These are phyloP conservation scores for Ganoderma multipileum DNA, from an alignment of 1,284 basidiomycete genomes.

Conservation along the genomic window DNA sequence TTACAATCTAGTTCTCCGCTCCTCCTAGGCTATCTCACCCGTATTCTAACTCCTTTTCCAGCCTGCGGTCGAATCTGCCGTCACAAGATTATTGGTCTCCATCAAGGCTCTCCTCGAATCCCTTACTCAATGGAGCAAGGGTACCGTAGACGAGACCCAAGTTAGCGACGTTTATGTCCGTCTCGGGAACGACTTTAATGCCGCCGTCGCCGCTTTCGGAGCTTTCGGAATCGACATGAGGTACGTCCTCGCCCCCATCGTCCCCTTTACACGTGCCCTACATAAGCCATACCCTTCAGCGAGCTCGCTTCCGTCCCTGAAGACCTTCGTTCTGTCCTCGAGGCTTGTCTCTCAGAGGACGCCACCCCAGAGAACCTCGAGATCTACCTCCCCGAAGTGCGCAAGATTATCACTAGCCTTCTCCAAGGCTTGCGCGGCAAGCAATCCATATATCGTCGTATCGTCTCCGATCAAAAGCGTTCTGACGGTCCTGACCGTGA, in stretches of 20 bases:
- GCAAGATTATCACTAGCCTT: slow-evolving; percentile 92
- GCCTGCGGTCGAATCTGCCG: slow-evolving; percentile 89
- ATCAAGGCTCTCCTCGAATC: slow-evolving; percentile 95
- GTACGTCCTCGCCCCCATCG: slow-evolving; percentile 48
- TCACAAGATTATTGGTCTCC: slow-evolving; percentile 92
- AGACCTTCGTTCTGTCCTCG: slow-evolving; percentile 88
- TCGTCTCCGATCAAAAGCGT: slow-evolving; percentile 63
- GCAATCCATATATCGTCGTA: slow-evolving; percentile 81
- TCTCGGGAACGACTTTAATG: slow-evolving; percentile 97
- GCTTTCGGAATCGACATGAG: slow-evolving; percentile 90
- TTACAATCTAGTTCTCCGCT: background rate
- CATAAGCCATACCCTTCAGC: slow-evolving; percentile 47
- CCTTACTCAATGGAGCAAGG: slow-evolving; percentile 87
- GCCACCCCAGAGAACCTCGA: slow-evolving; percentile 88
- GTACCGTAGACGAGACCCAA: slow-evolving; percentile 78
- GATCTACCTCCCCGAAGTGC: slow-evolving; percentile 89
- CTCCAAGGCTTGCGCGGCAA: slow-evolving; percentile 92
- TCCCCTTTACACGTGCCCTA: slow-evolving; percentile 10
- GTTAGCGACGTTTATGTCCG: slow-evolving; percentile 98
- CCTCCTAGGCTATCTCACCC: background rate
- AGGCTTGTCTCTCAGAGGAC: slow-evolving; percentile 91
- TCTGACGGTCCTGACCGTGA: slow-evolving; percentile 52
- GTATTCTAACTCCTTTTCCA: slow-evolving; percentile 34
- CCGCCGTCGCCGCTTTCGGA: slow-evolving; percentile 89
- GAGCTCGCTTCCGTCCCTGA: slow-evolving; percentile 91